Conservation (phyloP, 2,329 filamentous ascomycete genomes). For the Hypoxylon sp. region DNA sequence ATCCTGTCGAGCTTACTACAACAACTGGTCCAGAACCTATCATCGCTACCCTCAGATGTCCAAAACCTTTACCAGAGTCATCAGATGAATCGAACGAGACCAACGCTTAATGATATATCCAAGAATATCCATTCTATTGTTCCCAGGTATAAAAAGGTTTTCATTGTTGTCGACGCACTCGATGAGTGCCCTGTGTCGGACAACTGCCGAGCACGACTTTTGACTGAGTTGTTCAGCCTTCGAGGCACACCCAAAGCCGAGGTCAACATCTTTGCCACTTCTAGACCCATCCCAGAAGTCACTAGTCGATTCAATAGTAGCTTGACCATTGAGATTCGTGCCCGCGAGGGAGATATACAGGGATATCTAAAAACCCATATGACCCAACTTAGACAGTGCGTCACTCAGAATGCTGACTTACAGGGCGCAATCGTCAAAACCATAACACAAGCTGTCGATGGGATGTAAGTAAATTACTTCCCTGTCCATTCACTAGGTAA, state of each 20-base stretch:
- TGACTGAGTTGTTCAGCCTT: conserved; percentile 30
- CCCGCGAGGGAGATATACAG: conserved; percentile 45
- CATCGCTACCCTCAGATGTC: conserved; percentile 41
- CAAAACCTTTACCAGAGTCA: conserved; percentile 43
- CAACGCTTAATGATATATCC: conserved; percentile 40
- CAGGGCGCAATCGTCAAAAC: conserved; percentile 35
- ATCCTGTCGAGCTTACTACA: conserved; percentile 49
- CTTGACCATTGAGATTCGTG: conserved; percentile 45
- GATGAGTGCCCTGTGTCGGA: conserved; percentile 37
- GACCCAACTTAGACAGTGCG: conserved; percentile 27
- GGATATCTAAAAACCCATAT: conserved; percentile 44
- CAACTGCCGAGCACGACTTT: conserved; percentile 12
- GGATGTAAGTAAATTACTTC: conserved; percentile 47
- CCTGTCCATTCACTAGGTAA: too few relatives aligned
- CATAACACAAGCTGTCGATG: conserved; percentile 41
- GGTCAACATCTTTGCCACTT: conserved; percentile 39
- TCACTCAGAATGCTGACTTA: conserved; percentile 27
- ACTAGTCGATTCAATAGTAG: conserved; percentile 25
- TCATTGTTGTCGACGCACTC: conserved; percentile 38
- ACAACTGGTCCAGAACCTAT: conserved; percentile 45
- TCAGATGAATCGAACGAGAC: conserved; percentile 30
- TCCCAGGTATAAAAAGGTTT: conserved; percentile 36
- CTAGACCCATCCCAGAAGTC: conserved; percentile 38
- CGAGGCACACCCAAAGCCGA: conserved; percentile 7
- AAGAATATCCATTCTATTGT: conserved; percentile 30